Evolutionary conservation across 1,139 yeast genomes (phyloP).

Genomic region (Lodderomyces metapsilosis): DNA sequence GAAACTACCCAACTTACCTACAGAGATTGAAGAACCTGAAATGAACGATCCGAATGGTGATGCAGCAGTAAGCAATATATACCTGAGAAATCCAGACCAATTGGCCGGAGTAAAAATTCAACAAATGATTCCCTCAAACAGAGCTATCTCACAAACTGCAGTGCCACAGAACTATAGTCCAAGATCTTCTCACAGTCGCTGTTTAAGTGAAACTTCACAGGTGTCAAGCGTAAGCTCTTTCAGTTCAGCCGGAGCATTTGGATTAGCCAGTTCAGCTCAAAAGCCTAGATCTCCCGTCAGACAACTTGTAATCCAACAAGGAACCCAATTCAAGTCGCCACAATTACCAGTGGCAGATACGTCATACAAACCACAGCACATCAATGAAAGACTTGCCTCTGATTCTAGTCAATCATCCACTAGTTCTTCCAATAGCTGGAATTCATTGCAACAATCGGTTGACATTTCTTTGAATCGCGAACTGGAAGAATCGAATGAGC

Average conservation of each 20-base stretch:
- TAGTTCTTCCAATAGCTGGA: slow-evolving; percentile 24
- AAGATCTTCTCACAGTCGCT: slow-evolving; percentile 15
- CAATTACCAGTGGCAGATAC: neutral
- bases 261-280: slow-evolving; percentile 5
- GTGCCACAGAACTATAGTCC: neutral
- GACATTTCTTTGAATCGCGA: slow-evolving; percentile 21
- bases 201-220: slow-evolving; percentile 39
- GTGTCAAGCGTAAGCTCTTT: slow-evolving; percentile 41
- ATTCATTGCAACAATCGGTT: slow-evolving; percentile 35
- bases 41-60: neutral
- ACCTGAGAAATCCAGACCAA: no score
- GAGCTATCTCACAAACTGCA: neutral
- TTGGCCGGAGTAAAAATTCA: no score
- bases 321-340: neutral
- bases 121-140: no score
- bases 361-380: slow-evolving; percentile 7
- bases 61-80: neutral
- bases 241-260: slow-evolving; percentile 35
- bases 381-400: neutral
- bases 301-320: neutral
- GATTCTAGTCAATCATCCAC: slow-evolving; percentile 10
- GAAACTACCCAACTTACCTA: slow-evolving; percentile 15
- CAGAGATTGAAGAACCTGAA: neutral
- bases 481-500: no score
- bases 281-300: neutral